Percentiles rank a stretch among this genome's conserved stretches.
Conservation (phyloP, 306 rosid genomes). For the Medicago truncatula region MtrunA17r5.0-ANR NC_053043.1:10040001-10040500, state of each 20-base stretch:
- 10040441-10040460: background rate
- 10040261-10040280: slow-evolving; percentile 64
- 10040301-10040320: slow-evolving; percentile 82
- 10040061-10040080: slow-evolving; percentile 98
- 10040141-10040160: slow-evolving; percentile 69
- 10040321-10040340: slow-evolving; percentile 10
- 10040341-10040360: background rate
- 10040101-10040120: slow-evolving; percentile 90
- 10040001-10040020: slow-evolving; percentile 8
- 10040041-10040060: slow-evolving; percentile 41
- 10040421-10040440: background rate
- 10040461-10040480: no score
- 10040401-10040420: no score
- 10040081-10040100: slow-evolving; percentile 98
- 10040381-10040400: background rate
- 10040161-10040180: background rate
- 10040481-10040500: no score
- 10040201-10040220: slow-evolving; percentile 24
- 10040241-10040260: slow-evolving; percentile 87
- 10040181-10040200: background rate
- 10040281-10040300: slow-evolving; percentile 75
- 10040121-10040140: slow-evolving; percentile 72
- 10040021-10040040: slow-evolving; percentile 34
- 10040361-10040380: background rate
- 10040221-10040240: slow-evolving; percentile 20